A percentile compares a stretch with the other conserved stretches of the same genome.
Conservation (phyloP, 2,329 filamentous ascomycete species). For the Aspergillus luchuensis region DNA sequence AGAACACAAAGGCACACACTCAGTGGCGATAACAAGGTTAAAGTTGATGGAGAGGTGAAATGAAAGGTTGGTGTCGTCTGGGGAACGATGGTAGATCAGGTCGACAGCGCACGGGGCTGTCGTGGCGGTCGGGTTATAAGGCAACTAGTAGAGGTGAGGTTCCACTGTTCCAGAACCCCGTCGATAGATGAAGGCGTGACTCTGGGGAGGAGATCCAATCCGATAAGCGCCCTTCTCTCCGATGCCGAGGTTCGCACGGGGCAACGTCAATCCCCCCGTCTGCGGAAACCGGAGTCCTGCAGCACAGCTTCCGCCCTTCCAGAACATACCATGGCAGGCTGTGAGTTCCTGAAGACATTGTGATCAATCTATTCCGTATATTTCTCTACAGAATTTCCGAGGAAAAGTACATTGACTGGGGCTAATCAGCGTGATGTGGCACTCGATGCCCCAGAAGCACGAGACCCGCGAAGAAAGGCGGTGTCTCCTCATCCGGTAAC, state of each 20-base stretch:
- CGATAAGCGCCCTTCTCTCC: constrained; percentile 34
- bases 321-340: neutral
- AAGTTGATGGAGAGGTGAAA: neutral
- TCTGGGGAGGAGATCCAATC: constrained; percentile 32
- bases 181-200: constrained; percentile 29
- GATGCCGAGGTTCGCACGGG: constrained; percentile 37
- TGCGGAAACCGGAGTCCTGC: neutral
- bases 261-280: neutral
- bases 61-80: neutral
- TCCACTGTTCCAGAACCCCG: constrained; percentile 32
- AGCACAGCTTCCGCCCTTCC: neutral
- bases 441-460: neutral
- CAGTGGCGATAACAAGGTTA: neutral
- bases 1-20: constrained; percentile 6
- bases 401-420: neutral
- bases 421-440: neutral
- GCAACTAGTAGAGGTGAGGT: constrained; percentile 21
- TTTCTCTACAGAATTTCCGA: neutral
- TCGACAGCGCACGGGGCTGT: constrained; percentile 3
- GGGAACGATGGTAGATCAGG: neutral
- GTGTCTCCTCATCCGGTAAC: neutral
- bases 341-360: neutral
- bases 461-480: neutral
- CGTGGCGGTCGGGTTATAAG: constrained; percentile 17
- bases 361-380: neutral